Evolutionary conservation across 306 rosid species (phyloP).

Genomic region (Trichosanthes truncata): DNA sequence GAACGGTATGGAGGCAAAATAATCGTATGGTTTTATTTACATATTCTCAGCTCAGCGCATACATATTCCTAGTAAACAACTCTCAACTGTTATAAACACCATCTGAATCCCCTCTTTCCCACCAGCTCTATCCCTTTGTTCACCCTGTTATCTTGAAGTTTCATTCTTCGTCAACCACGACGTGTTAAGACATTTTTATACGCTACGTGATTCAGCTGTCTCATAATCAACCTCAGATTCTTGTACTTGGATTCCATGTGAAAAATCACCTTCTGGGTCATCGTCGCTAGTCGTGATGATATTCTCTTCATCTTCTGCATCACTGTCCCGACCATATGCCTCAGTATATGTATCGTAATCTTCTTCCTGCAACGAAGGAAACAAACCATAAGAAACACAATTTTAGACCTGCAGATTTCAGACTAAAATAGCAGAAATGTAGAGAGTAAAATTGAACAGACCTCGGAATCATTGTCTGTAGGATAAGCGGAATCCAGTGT

Average conservation of each 20-base stretch:
- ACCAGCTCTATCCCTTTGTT: neutral
- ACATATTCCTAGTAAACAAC: neutral
- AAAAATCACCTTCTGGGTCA: neutral
- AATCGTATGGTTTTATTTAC: neutral
- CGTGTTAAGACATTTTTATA: neutral
- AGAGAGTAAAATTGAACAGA: neutral
- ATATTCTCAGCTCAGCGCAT: neutral
- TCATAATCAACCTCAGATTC: constrained; percentile 11
- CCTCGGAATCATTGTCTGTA: constrained; percentile 67
- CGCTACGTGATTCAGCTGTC: neutral
- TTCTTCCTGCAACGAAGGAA: neutral
- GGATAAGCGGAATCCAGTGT: constrained; percentile 55
- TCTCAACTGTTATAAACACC: neutral
- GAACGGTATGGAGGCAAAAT: neutral
- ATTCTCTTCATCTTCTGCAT: constrained; percentile 25
- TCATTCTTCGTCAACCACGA: neutral
- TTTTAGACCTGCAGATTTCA: neutral
- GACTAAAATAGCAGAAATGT: neutral
- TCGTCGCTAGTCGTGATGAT: neutral
- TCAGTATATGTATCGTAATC: constrained; percentile 43
- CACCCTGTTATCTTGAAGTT: neutral
- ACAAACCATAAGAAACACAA: neutral
- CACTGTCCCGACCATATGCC: constrained; percentile 24
- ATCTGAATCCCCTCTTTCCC: neutral
- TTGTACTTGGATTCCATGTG: constrained; percentile 15